Conservation (phyloP, 169 alveolate species). For the Plasmodium adleri region DNA sequence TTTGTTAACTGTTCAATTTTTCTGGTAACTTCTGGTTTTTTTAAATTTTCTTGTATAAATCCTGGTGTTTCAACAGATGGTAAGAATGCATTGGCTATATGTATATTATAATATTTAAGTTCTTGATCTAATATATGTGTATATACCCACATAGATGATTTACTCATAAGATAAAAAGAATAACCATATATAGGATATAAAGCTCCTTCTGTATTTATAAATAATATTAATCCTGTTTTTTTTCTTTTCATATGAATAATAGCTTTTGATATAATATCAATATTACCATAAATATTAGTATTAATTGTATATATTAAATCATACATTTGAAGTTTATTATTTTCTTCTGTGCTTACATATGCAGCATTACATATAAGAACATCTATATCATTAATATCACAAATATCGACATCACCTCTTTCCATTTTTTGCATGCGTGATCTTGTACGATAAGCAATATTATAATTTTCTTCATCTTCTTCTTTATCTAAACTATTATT, state of each 20-base stretch:
- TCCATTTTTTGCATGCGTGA: not conserved
- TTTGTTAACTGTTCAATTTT: constrained; percentile 34
- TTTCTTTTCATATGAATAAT: constrained; percentile 29
- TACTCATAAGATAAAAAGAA: constrained; percentile 66
- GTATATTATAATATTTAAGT: constrained; percentile 36
- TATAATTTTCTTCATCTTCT: constrained; percentile 11
- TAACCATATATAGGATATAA: constrained; percentile 68
- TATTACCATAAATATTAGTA: constrained; percentile 55
- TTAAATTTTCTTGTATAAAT: constrained; percentile 40
- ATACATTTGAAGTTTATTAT: constrained; percentile 26
- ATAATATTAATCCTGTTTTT: constrained; percentile 44
- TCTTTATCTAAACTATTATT: constrained; percentile 38
- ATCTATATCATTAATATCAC: constrained; percentile 16
- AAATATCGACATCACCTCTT: constrained; percentile 1
- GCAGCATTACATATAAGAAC: constrained; percentile 75
- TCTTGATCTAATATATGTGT: constrained; percentile 69
- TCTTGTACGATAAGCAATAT: not conserved
- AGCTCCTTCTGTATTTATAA: constrained; percentile 64
- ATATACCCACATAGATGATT: constrained; percentile 57
- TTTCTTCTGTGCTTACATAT: constrained; percentile 54
- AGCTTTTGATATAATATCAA: constrained; percentile 44
- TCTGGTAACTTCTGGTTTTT: constrained; percentile 48
- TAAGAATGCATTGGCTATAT: constrained; percentile 55
- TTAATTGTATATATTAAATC: constrained; percentile 60
- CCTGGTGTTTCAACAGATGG: constrained; percentile 75